Evolutionary conservation across 192 early-diverging fungal species (phyloP), one percentile per base, ranked within the genome.

Genomic region (Bifiguratus adelaidae): DNA sequence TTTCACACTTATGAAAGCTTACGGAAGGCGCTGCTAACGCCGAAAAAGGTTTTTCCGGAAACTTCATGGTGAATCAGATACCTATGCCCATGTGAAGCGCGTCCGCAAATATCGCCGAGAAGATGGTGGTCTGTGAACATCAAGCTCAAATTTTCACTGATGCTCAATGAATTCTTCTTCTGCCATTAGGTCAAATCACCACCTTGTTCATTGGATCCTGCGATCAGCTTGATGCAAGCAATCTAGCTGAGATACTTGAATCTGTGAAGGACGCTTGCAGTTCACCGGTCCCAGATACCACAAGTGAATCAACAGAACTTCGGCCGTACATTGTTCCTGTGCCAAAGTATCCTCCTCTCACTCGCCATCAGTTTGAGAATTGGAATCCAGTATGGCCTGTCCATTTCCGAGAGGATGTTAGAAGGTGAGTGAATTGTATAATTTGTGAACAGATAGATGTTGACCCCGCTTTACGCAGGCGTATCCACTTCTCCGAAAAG

Each of bases 321-420:
- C 30, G 48, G 13, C 61, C 57, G 13, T 45, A 44, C 19, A 47
- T 63, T 5, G 54, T 64, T 25, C 30, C 42, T n/a, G 77, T 90
- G 0, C 76, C 88, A 2, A 58, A 57, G 19, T 57, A 76, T 43
- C 63, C 88, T 29, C 72, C 92, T 0, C 47, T 77, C 22, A 90
- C 85, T 1, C 40, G 64, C 3, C 50, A 70, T 7, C 88, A 95
- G 52, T 86, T 83, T 49, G 74, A 86, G 7, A 57, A 57, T 24
- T 95, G 92, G 88, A 88, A 77, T 49, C 9, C 35, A 9, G 16
- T 84, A 19, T 95, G 92, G 92, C 90, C 92, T 4, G 67, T 89
- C n/a, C 60, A 65, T 18, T 95, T 80, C 46, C 76, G 83, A 27
- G 76, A 78, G 48, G 65, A 78, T 46, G 50, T 53, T 0, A 68